Evolutionary conservation across 2,329 filamentous ascomycete genomes (phyloP), one percentile per base, ranked within the genome.

Genomic region (Talaromyces funiculosus): DNA sequence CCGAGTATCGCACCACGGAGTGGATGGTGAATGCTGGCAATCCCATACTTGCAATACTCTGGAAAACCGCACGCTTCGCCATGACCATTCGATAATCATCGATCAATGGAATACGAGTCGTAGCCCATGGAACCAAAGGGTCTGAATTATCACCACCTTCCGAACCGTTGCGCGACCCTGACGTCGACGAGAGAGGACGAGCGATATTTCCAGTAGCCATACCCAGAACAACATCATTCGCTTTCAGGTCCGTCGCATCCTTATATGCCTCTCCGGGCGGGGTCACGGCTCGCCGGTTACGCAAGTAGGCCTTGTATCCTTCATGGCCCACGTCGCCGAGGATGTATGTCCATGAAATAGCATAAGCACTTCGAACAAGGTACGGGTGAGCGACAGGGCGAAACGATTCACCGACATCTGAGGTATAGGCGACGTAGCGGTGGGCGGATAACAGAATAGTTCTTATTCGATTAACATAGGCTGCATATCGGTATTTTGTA

Each of bases 401-500:
- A 77, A 99, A 99, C 0, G 90, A 95, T 76, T 99, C 94, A 72
- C 94, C 94, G 65, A 99, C 93, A 70, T 97, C 93, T 20, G 88
- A 92, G 0, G 94, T 97, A 74, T 99, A 99, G 60, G 94, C 94
- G 53, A 99, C 92, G 71, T 99, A 99, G 69, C 94, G 88, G 71
- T 97, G 94, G 3, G 92, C 92, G 16, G 90, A 91, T 67, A 92
- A 80, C 69, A 99, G 86, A 66, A 97, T 90, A 7, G 92, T 96
- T 63, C 90, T 87, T 64, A 94, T 79, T 53, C 94, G 87, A 62
- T 87, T 86, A 53, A 91, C 90, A 77, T 99, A 99, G 67, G 90
- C 94, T 61, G 92, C 93, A 77, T 97, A 99, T 70, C 94, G 89
- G 69, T 96, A 80, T 67, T 86, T 88, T 67, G 86, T 89, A 59